A percentile compares a stretch with the other conserved stretches of the same genome.
These are phyloP conservation scores for Diplodia sapinea DNA, from an alignment of 2,329 filamentous ascomycete genomes.

Conservation along the genomic window DNA sequence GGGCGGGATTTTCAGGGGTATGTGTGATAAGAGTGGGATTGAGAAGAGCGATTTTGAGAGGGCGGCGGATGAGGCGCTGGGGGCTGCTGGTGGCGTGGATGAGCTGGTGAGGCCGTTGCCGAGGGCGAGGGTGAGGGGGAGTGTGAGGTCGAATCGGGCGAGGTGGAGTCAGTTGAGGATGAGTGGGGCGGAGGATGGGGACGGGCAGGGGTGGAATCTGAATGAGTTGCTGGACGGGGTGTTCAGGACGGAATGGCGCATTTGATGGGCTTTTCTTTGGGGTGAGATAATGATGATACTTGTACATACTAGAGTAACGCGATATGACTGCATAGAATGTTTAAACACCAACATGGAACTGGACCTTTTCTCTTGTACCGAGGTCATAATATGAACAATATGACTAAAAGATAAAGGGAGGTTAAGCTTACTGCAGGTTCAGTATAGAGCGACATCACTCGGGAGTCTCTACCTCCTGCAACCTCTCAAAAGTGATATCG, in stretches of 20 bases:
- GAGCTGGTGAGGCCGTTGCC: not conserved
- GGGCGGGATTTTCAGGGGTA: constrained; percentile 81
- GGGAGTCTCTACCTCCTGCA: no score
- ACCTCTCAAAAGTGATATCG: no score
- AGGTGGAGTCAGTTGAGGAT: not conserved
- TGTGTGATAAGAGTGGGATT: constrained; percentile 90
- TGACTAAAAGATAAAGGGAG: no score
- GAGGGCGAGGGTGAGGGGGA: not conserved
- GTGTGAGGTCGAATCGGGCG: not conserved
- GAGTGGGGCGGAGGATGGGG: not conserved
- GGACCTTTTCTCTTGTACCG: no score
- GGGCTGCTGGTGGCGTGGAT: no score
- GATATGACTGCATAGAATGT: not conserved
- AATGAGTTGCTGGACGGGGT: not conserved
- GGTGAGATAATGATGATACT: not conserved
- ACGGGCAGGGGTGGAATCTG: constrained; percentile 47
- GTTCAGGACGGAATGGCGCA: not conserved
- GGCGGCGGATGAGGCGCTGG: constrained; percentile 4
- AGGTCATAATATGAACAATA: no score
- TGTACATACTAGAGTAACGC: not conserved
- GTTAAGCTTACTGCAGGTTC: no score
- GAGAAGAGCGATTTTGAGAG: constrained; percentile 51
- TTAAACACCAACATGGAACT: no score
- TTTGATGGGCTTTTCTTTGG: not conserved
- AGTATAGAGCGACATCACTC: no score